Evolutionary conservation across 129 eudicot species (phyloP), one percentile per base, ranked within the genome.

Genomic region (Kitagawia praeruptora): DNA sequence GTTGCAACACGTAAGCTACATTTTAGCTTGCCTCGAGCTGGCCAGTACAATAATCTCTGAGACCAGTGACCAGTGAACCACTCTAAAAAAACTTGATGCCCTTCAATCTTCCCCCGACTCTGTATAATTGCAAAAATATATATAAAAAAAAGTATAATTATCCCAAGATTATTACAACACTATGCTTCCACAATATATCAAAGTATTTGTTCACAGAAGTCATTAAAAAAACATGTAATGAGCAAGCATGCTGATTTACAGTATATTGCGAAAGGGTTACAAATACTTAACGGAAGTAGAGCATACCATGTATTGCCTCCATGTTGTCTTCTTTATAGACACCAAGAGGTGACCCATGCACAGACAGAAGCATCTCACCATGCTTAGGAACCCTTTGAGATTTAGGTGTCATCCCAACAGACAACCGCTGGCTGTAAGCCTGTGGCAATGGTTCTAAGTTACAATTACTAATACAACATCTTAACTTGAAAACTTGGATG

Each of bases 281-380:
- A 25, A 5, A 25, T 6, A 44, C 23, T 46, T 12, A 27, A 28
- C 45, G 56, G 27, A 74, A 44, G 56, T 42, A 21, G 80, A 67
- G 70, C 23, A 46, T 86, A 93, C 95, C 98, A 25, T 84, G 75
- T 82, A 90, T 95, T 53, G 96, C 93, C 78, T 95, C 97, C 99
- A 95, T 90, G 84, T 86, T 90, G 53, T 95, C 93, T 85, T 90
- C 97, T 80, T 89, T 95, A 63, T 82, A 95, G 66, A 95, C 97
- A 81, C 97, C 97, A 81, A 95, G 99, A 8, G 99, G 99, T 5
- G 99, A 95, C 38, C 99, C 99, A 81, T 85, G 96, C 56, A 95
- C 94, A 1, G 99, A 95, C 21, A 92, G 81, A 81, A 95, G 97
- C 94, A 92, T 86, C 88, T 95, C 97, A 27, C 96, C 97, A 61